These are phyloP conservation scores for Magnaporthiopsis incrustans DNA, from an alignment of 2,329 filamentous ascomycete genomes.

Conservation along the genomic window DNA sequence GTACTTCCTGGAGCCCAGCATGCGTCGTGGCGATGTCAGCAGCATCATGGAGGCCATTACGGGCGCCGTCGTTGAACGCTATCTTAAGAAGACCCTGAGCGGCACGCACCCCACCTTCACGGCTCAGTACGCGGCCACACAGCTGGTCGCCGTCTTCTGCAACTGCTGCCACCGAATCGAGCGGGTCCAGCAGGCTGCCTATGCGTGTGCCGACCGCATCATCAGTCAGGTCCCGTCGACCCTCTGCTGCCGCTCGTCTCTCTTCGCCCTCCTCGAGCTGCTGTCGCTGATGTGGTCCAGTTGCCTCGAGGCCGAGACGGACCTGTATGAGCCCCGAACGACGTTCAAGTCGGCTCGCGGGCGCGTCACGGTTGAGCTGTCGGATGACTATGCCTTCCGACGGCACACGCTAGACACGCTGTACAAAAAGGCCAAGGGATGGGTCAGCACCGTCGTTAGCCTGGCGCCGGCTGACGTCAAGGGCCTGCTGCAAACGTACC, in stretches of 20 bases:
- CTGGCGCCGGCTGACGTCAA: constrained; percentile 90
- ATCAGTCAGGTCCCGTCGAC: constrained; percentile 79
- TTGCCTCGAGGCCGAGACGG: constrained; percentile 88
- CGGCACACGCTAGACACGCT: constrained; percentile 71
- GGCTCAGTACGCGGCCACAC: constrained; percentile 82
- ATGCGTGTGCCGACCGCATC: constrained; percentile 75
- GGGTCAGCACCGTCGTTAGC: constrained; percentile 74
- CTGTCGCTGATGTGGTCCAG: constrained; percentile 92
- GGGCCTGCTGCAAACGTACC: constrained; percentile 87
- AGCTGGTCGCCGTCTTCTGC: constrained; percentile 78
- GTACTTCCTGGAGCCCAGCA: constrained; percentile 92
- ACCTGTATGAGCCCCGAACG: constrained; percentile 83
- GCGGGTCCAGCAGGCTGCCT: constrained; percentile 82
- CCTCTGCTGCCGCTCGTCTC: constrained; percentile 78
- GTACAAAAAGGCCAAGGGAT: constrained; percentile 66
- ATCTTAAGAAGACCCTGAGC: constrained; percentile 65
- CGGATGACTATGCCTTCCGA: constrained; percentile 82
- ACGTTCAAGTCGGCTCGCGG: constrained; percentile 71
- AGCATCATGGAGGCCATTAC: constrained; percentile 58
- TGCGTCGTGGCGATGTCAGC: constrained; percentile 55
- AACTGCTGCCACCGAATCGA: constrained; percentile 90
- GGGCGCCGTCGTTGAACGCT: constrained; percentile 66
- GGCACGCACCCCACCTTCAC: constrained; percentile 71
- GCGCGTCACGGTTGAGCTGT: constrained; percentile 78
- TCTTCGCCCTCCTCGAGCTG: constrained; percentile 89